Evolutionary conservation across 108 stramenopile species (phyloP).

Genomic region (Cylindrotheca fusiformis): DNA sequence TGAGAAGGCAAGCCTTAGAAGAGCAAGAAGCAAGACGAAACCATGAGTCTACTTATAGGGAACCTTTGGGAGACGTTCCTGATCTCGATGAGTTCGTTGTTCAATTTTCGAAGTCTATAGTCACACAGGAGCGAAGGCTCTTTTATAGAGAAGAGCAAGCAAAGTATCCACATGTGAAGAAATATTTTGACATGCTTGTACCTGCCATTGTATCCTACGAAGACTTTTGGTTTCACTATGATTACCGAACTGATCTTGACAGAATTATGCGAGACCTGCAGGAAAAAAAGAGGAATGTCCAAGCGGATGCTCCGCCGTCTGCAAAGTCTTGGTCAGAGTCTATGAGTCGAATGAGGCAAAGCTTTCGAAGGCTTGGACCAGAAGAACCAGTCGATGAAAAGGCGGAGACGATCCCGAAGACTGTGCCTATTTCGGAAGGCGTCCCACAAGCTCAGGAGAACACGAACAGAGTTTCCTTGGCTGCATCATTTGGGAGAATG

Average conservation of each 20-base stretch:
- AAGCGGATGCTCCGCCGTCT: too few relatives aligned
- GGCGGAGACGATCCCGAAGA: too few relatives aligned
- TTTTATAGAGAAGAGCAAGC: background rate
- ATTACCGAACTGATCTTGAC: background rate
- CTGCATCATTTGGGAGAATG: too few relatives aligned
- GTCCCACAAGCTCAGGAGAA: too few relatives aligned
- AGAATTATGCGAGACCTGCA: background rate
- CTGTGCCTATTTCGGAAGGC: too few relatives aligned
- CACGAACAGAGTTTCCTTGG: too few relatives aligned
- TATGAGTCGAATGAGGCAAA: too few relatives aligned
- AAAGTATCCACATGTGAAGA: background rate
- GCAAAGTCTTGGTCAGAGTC: too few relatives aligned
- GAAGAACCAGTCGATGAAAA: too few relatives aligned
- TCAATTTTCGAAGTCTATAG: background rate
- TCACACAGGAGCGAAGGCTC: background rate
- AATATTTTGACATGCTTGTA: background rate
- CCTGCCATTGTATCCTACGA: background rate
- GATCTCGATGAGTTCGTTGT: background rate
- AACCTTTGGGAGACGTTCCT: background rate
- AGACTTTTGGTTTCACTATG: background rate
- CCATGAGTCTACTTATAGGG: background rate
- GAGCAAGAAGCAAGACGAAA: background rate
- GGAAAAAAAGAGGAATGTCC: too few relatives aligned
- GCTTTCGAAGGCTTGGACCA: too few relatives aligned
- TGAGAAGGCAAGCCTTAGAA: background rate